These are phyloP conservation scores for Penicillium odoratum DNA, from an alignment of 495 filamentous ascomycete species.

Conservation along the genomic window DNA sequence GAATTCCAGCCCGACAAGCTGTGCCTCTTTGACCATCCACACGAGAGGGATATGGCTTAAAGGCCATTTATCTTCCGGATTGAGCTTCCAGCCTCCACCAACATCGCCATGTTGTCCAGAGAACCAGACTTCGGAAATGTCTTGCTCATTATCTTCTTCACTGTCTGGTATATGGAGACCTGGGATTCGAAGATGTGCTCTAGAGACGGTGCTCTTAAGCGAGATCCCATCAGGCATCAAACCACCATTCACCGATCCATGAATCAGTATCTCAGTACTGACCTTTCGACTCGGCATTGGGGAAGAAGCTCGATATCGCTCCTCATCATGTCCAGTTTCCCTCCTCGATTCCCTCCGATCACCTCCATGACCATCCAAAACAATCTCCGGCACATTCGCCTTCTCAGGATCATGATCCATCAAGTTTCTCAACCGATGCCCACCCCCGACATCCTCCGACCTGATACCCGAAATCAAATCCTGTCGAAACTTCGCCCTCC, in stretches of 20 bases:
- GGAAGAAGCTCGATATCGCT: slow-evolving; percentile 18
- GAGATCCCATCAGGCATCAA: slow-evolving; percentile 10
- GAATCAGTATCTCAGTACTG: slow-evolving; percentile 5
- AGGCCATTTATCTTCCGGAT: slow-evolving; percentile 49
- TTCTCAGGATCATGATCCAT: slow-evolving; percentile 9
- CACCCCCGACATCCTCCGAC: neutral
- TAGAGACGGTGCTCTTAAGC: slow-evolving; percentile 15
- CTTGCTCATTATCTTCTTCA: slow-evolving; percentile 59
- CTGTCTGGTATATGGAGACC: slow-evolving; percentile 4
- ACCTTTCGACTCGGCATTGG: slow-evolving; percentile 8
- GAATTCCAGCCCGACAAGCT: slow-evolving; percentile 66
- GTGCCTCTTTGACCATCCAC: slow-evolving; percentile 80
- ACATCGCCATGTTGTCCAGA: slow-evolving; percentile 77
- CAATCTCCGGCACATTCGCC: slow-evolving; percentile 16
- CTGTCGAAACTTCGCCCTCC: slow-evolving; percentile 65
- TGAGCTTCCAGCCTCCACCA: slow-evolving; percentile 75
- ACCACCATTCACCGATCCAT: neutral
- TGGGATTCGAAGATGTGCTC: slow-evolving; percentile 12
- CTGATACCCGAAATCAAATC: slow-evolving; percentile 64
- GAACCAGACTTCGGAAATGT: slow-evolving; percentile 80
- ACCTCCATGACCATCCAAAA: slow-evolving; percentile 1
- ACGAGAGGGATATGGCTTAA: slow-evolving; percentile 70
- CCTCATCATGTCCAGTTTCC: neutral
- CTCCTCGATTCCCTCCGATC: neutral
- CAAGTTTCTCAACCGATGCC: slow-evolving; percentile 12